These are phyloP conservation scores for Gynostemma pentaphyllum DNA, from an alignment of 306 rosid species.

Conservation along the genomic window DNA sequence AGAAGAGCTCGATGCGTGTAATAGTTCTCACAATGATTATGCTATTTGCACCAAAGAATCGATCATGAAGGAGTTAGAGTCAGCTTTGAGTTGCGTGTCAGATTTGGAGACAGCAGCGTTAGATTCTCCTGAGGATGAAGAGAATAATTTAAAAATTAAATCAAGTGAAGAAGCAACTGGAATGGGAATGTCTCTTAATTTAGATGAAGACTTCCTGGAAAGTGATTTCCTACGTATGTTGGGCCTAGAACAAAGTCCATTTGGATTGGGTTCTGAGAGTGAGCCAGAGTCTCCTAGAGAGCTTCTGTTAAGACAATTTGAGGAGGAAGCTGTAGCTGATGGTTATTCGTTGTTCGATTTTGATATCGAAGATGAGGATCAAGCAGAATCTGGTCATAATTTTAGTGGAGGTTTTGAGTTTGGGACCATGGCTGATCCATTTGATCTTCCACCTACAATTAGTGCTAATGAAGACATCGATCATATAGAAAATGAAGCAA, in stretches of 20 bases:
- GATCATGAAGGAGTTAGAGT: constrained; percentile 68
- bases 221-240: constrained; percentile 64
- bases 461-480: constrained; percentile 39
- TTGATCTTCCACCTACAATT: constrained; percentile 24
- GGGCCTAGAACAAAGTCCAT: constrained; percentile 49
- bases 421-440: constrained; percentile 24
- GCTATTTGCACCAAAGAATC: constrained; percentile 38
- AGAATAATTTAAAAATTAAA: constrained; percentile 21
- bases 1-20: constrained; percentile 18
- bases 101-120: constrained; percentile 43
- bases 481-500: constrained; percentile 26
- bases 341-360: constrained; percentile 63
- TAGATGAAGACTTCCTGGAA: constrained; percentile 64
- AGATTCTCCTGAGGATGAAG: constrained; percentile 51
- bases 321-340: constrained; percentile 54
- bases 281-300: constrained; percentile 89
- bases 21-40: constrained; percentile 19
- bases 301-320: constrained; percentile 69
- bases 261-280: constrained; percentile 45
- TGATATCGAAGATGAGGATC: constrained; percentile 19
- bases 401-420: constrained; percentile 25
- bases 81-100: constrained; percentile 41
- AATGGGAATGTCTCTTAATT: constrained; percentile 34
- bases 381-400: constrained; percentile 19
- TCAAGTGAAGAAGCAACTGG: constrained; percentile 11